These are phyloP conservation scores for Cynanchum wilfordii DNA, from an alignment of 257 asterid species.

Conservation along the genomic window DNA sequence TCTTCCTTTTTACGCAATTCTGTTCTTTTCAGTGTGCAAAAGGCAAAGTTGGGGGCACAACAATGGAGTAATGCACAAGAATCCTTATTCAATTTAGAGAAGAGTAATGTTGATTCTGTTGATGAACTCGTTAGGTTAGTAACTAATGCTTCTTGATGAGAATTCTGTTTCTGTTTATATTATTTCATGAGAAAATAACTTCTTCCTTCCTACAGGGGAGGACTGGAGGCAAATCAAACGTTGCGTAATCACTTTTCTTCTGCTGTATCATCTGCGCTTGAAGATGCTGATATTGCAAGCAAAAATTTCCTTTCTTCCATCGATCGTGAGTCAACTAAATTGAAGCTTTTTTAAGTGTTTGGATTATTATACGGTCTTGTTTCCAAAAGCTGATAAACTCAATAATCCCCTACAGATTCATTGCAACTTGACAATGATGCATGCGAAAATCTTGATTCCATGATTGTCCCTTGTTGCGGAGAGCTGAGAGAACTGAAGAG, in stretches of 20 bases:
- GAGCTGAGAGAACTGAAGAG: conserved; percentile 75
- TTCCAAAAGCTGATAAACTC: neutral
- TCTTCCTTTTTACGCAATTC: conserved; percentile 2
- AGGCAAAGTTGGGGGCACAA: conserved; percentile 75
- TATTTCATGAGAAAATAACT: neutral
- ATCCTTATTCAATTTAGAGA: conserved; percentile 68
- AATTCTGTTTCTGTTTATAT: neutral
- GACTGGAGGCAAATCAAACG: conserved; percentile 64
- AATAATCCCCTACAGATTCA: conserved; percentile 49
- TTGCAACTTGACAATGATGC: conserved; percentile 94
- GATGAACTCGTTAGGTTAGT: conserved; percentile 71
- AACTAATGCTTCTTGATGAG: neutral
- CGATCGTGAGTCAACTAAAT: conserved; percentile 53
- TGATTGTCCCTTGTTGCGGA: conserved; percentile 77
- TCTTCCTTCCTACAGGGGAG: conserved; percentile 49
- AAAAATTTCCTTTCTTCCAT: conserved; percentile 70
- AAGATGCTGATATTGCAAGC: conserved; percentile 77
- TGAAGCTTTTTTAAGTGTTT: neutral
- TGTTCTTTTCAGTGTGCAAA: conserved; percentile 55
- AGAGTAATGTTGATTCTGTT: conserved; percentile 63
- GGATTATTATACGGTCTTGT: neutral
- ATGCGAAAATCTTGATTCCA: conserved; percentile 65
- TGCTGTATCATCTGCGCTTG: conserved; percentile 70
- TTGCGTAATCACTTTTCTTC: conserved; percentile 62
- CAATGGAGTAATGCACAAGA: conserved; percentile 85